A percentile compares a stretch with the other conserved stretches of the same genome.
phyloP scores from a whole-genome alignment of 495 filamentous ascomycete genomes.

The Penicillium pulvis region DNA sequence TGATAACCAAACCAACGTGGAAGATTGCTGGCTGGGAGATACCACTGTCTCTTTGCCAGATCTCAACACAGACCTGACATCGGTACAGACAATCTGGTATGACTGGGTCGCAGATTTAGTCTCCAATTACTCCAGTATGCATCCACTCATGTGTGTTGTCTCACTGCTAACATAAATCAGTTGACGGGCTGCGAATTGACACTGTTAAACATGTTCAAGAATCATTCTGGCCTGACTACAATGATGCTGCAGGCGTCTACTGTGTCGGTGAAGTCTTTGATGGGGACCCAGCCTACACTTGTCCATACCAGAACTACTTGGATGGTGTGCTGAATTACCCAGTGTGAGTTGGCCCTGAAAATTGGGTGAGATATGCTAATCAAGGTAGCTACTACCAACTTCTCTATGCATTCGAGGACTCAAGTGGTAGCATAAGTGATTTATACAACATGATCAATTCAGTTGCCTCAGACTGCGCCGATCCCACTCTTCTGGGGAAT shows the following conservation, averaged over 20 bases:
- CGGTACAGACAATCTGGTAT: slow-evolving; percentile 60
- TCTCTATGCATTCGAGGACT: slow-evolving; percentile 60
- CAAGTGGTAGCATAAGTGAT: slow-evolving; percentile 57
- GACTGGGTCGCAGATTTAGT: slow-evolving; percentile 67
- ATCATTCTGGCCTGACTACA: slow-evolving; percentile 68
- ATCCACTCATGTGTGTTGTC: background rate
- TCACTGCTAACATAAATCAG: slow-evolving; percentile 17
- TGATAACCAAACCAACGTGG: slow-evolving; percentile 50
- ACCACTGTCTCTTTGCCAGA: slow-evolving; percentile 66
- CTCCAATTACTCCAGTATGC: slow-evolving; percentile 61
- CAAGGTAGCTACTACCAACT: slow-evolving; percentile 54
- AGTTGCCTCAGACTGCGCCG: slow-evolving; percentile 56
- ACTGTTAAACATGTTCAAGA: slow-evolving; percentile 72
- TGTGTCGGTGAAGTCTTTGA: slow-evolving; percentile 68
- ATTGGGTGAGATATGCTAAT: background rate
- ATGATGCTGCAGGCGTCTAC: slow-evolving; percentile 67
- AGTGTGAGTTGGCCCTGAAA: slow-evolving; percentile 24
- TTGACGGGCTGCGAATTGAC: slow-evolving; percentile 83
- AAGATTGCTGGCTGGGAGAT: slow-evolving; percentile 67
- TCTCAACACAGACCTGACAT: slow-evolving; percentile 60
- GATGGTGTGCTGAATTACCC: slow-evolving; percentile 71
- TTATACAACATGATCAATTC: slow-evolving; percentile 61
- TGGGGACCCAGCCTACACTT: slow-evolving; percentile 62
- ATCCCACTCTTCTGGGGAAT: slow-evolving; percentile 66
- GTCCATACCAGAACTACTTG: slow-evolving; percentile 61